These are phyloP conservation scores for Puccinia triticina DNA, from an alignment of 1,284 basidiomycete species.

Conservation along the genomic window DNA sequence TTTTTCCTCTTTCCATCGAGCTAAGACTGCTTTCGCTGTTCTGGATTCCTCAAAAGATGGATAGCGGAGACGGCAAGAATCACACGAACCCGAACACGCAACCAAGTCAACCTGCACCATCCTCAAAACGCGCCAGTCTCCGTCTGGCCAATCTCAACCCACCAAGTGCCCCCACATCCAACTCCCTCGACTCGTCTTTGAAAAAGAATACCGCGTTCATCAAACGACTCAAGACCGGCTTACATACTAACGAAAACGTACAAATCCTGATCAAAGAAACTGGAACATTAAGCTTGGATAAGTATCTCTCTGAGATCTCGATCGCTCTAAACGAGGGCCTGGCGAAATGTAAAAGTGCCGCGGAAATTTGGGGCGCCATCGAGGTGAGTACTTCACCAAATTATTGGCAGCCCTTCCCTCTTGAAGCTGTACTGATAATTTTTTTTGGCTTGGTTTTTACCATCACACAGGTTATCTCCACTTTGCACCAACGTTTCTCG, in stretches of 20 bases:
- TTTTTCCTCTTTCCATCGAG: too few species aligned
- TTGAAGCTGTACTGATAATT: background rate
- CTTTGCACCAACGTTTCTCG: conserved; percentile 84
- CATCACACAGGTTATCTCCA: conserved; percentile 77
- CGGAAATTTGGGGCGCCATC: conserved; percentile 86
- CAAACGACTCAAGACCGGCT: conserved; percentile 79
- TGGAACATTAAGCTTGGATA: conserved; percentile 82
- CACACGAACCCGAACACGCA: background rate
- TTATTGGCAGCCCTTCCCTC: background rate
- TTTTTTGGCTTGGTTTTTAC: background rate
- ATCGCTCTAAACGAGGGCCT: conserved; percentile 84
- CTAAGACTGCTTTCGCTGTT: background rate
- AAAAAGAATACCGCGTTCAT: conserved; percentile 91
- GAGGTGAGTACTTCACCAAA: conserved; percentile 68
- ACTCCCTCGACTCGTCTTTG: conserved; percentile 73
- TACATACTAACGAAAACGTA: conserved; percentile 72
- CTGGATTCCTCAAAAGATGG: background rate
- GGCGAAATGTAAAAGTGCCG: conserved; percentile 78
- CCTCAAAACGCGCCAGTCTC: conserved; percentile 33
- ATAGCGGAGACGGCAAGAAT: background rate
- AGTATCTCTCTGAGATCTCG: conserved; percentile 93
- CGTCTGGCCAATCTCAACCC: conserved; percentile 23
- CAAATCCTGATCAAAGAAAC: conserved; percentile 89
- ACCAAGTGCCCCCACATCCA: background rate
- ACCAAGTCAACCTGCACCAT: background rate